Percentiles rank a stretch among this genome's conserved stretches.
phyloP scores from a whole-genome alignment of 1,284 basidiomycete genomes.

The Sanghuangporus baumii region DNA sequence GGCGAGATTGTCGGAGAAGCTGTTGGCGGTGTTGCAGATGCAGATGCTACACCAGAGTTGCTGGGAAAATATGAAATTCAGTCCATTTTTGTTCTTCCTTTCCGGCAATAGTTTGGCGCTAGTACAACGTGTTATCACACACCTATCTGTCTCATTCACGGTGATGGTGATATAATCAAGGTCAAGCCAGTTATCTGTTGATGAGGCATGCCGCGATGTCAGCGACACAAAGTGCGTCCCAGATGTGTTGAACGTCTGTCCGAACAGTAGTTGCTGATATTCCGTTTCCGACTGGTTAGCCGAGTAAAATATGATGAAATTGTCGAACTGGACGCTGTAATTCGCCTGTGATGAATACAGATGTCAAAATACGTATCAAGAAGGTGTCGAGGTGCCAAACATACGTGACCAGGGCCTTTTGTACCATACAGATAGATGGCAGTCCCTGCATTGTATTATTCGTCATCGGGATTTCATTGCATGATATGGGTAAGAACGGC shows the following conservation, averaged over 20 bases:
- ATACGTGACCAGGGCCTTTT: slow-evolving; percentile 27
- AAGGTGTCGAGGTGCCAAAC: slow-evolving; percentile 11
- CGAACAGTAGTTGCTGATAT: slow-evolving; percentile 26
- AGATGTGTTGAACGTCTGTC: slow-evolving; percentile 19
- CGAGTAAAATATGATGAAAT: slow-evolving; percentile 19
- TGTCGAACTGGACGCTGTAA: slow-evolving; percentile 25
- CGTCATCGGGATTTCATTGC: not conserved
- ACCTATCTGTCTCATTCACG: slow-evolving; percentile 11
- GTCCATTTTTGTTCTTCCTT: not conserved
- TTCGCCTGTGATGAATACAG: slow-evolving; percentile 20
- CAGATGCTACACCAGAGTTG: not conserved
- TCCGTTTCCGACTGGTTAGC: slow-evolving; percentile 19
- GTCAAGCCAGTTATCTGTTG: slow-evolving; percentile 24
- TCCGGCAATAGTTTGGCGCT: not conserved
- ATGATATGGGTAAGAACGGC: not conserved
- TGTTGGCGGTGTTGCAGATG: slow-evolving; percentile 2
- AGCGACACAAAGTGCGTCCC: slow-evolving; percentile 22
- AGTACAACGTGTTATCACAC: not conserved
- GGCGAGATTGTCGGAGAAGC: slow-evolving; percentile 11
- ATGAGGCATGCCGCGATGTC: slow-evolving; percentile 18
- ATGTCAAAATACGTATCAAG: not conserved
- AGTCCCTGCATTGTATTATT: slow-evolving; percentile 16
- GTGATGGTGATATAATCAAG: slow-evolving; percentile 27
- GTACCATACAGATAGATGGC: slow-evolving; percentile 26
- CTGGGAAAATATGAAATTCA: slow-evolving; percentile 3